phyloP scores from a whole-genome alignment of 140 eudicot species.

The Oenanthe javanica region DNA sequence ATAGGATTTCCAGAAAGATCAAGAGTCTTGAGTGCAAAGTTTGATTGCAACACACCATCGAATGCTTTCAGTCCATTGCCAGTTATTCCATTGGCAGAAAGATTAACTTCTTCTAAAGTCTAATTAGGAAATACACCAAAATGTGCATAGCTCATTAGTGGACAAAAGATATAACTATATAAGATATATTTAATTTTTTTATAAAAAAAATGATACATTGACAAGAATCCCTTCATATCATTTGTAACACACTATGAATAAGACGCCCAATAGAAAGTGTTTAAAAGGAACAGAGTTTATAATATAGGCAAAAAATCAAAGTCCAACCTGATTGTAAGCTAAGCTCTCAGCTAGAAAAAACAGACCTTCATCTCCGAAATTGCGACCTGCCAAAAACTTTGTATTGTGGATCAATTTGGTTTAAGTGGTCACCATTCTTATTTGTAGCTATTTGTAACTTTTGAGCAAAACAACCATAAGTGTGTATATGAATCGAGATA shows the following conservation, averaged over 20 bases:
- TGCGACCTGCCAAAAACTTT: slow-evolving; percentile 53
- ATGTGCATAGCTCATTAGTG: not conserved
- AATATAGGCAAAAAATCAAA: not conserved
- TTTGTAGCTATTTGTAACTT: not conserved
- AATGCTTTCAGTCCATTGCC: slow-evolving; percentile 84
- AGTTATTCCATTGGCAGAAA: slow-evolving; percentile 91
- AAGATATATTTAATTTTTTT: not conserved
- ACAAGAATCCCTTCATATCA: too few species aligned
- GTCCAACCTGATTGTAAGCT: slow-evolving; percentile 73
- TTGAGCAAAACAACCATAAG: not conserved
- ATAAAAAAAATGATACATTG: too few species aligned
- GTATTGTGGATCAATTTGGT: not conserved
- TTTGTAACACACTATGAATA: too few species aligned
- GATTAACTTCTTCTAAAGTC: slow-evolving; percentile 87
- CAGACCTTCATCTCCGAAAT: slow-evolving; percentile 87
- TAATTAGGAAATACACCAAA: slow-evolving; percentile 20
- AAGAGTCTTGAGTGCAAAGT: slow-evolving; percentile 60
- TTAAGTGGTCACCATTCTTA: not conserved
- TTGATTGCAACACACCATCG: slow-evolving; percentile 87
- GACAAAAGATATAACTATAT: not conserved
- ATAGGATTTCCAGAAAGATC: slow-evolving; percentile 78
- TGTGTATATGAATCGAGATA: not conserved
- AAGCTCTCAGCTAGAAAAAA: slow-evolving; percentile 90
- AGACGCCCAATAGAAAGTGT: too few species aligned
- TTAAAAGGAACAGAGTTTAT: not conserved